Base-by-base conservation (phyloP, 2,329 filamentous ascomycete species). In the Aspergillus texensis region DNA sequence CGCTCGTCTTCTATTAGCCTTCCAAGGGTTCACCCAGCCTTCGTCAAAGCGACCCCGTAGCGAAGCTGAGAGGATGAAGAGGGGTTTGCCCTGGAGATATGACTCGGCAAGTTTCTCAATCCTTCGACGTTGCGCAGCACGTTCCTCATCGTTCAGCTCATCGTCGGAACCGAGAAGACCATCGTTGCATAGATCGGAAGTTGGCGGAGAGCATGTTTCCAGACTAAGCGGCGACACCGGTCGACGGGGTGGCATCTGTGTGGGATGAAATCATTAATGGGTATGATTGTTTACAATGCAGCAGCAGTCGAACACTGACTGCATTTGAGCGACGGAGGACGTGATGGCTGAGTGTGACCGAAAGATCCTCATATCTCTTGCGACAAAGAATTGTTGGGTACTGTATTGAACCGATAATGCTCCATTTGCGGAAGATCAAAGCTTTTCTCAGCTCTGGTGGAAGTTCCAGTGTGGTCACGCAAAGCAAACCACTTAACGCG, bases 11-110 rank as follows among this genome's bases (percentile, higher is more conserved):
- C 61, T 46, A 3, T 68, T 62, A 57, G 75, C 77, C 55, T 65
- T 74, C 82, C 82, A 83, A 2, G 81, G 82, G 67, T 83, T 83
- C 6, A 68, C 65, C 82, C 82, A 84, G 30, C 69, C 75, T 28
- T 75, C 63, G 5, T 79, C 75, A 36, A 84, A 80, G 1, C 81
- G 81, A 0, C 82, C 82, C 50, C 72, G 77, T 24, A 84, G 71
- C 10, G 76, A 75, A 14, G 82, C 81, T 6, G 78, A 81, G 12
- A 80, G 70, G 52, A 84, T 83, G 61, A 81, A 82, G 11, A 81
- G 70, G 19, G 75, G 74, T 32, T 73, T 70, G 30, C 81, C 81
- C 39, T 78, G 69, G 45, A 82, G 69, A 70, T 83, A 82, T 10
- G 77, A 72, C 52, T 74, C 74, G 21, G 72, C 81, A 36, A 79